Evolutionary conservation across 1,284 basidiomycete genomes (phyloP).

Genomic region (Rhodotorula sp.): DNA sequence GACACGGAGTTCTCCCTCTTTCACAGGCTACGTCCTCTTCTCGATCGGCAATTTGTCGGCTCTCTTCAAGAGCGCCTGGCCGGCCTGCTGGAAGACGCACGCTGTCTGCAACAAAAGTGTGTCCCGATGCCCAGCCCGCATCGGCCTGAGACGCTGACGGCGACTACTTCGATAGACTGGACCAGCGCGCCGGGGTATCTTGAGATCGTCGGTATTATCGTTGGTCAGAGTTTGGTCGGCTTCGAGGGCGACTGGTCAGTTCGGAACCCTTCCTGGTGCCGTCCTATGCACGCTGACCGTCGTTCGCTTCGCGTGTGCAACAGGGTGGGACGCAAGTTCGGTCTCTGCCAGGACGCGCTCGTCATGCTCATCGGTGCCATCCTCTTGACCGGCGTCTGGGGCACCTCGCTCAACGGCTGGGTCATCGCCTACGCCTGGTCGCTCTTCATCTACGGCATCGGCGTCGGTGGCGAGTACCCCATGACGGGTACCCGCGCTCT

Average conservation of each 20-base stretch:
- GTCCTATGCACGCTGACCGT: no score
- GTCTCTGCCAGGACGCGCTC: constrained; percentile 53
- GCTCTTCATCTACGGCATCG: constrained; percentile 56
- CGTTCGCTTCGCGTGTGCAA: no score
- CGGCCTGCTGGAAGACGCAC: constrained; percentile 54
- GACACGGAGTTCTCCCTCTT: not conserved
- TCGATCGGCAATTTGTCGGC: constrained; percentile 57
- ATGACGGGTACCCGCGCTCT: constrained; percentile 58
- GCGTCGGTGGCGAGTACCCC: constrained; percentile 51
- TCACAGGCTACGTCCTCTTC: constrained; percentile 54
- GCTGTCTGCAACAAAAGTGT: constrained; percentile 50
- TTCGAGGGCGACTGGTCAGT: constrained; percentile 55
- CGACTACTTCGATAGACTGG: constrained; percentile 2
- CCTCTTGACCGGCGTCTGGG: constrained; percentile 59
- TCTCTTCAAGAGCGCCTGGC: constrained; percentile 56
- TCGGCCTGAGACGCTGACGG: not conserved
- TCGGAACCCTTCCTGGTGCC: no score
- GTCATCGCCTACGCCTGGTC: constrained; percentile 57
- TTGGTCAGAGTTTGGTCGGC: constrained; percentile 57
- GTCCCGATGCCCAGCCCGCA: constrained; percentile 34
- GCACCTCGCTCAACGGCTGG: constrained; percentile 55
- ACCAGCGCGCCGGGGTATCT: constrained; percentile 48
- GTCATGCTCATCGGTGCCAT: constrained; percentile 54
- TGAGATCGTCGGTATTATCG: constrained; percentile 57
- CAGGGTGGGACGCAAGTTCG: constrained; percentile 55